Evolutionary conservation across 345 rosid species (phyloP).

Genomic region (Populus nigra): DNA sequence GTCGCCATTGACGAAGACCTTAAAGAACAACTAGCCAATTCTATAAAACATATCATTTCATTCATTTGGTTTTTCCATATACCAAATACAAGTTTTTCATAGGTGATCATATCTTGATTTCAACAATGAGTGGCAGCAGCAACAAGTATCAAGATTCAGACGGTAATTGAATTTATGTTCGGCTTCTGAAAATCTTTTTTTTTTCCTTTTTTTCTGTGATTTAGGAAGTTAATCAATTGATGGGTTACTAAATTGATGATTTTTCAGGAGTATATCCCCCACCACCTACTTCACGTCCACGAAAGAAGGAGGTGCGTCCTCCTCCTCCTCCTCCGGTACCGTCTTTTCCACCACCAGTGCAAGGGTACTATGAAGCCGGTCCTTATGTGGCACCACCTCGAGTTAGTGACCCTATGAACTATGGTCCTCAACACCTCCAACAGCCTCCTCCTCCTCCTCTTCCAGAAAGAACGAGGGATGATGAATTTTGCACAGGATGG

Average conservation of each 20-base stretch:
- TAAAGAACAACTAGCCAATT: too few species aligned
- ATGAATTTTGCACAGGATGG: constrained; percentile 19
- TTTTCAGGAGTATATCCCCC: background rate
- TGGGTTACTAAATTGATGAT: background rate
- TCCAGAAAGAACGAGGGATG: constrained; percentile 11
- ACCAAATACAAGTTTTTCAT: background rate
- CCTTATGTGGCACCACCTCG: constrained; percentile 27
- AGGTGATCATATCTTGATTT: background rate
- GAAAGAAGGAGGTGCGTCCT: background rate
- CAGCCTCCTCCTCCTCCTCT: background rate
- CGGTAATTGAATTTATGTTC: background rate
- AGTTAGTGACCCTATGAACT: constrained; percentile 19
- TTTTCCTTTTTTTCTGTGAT: too few species aligned
- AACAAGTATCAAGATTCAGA: background rate
- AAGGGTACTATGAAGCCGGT: background rate
- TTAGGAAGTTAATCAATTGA: background rate
- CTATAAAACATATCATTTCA: too few species aligned
- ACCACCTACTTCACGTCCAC: constrained; percentile 1
- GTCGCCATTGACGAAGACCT: background rate
- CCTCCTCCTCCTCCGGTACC: background rate
- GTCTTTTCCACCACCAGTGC: background rate
- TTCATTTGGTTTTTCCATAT: too few species aligned
- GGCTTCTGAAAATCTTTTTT: background rate
- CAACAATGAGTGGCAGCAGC: background rate
- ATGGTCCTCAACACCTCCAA: background rate